phyloP scores from a whole-genome alignment of 352 stramenopile genomes.

The Pelagophyceae sp. region DNA sequence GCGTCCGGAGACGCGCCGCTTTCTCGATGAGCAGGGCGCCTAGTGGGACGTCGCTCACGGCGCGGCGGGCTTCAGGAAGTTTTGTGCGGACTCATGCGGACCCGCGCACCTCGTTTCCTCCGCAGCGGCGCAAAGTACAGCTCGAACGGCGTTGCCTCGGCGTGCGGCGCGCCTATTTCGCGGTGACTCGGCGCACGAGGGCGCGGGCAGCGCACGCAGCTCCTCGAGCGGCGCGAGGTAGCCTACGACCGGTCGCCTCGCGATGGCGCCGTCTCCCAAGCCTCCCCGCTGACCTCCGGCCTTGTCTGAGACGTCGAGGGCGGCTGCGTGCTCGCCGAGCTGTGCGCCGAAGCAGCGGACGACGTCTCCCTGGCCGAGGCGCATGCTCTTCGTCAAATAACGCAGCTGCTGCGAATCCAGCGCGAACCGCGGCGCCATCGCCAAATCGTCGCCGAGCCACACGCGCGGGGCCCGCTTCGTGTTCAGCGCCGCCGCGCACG shows the following conservation, averaged over 20 bases:
- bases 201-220: too few species aligned
- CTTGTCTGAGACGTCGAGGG: not conserved
- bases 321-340: not conserved
- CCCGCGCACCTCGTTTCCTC: not conserved
- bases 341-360: not conserved
- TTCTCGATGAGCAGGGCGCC: slow-evolving; percentile 12
- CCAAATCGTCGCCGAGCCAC: slow-evolving; percentile 1
- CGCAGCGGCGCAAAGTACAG: slow-evolving; percentile 7
- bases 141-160: not conserved
- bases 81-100: too few species aligned
- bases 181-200: too few species aligned
- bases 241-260: not conserved
- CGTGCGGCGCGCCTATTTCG: too few species aligned
- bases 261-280: not conserved
- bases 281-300: not conserved
- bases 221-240: too few species aligned
- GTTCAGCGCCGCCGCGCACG: too few species aligned
- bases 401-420: not conserved
- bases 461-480: slow-evolving; percentile 5
- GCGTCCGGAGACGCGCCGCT: too few species aligned
- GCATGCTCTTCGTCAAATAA: not conserved
- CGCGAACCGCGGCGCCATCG: not conserved
- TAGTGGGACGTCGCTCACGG: too few species aligned
- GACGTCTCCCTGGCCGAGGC: not conserved
- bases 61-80: too few species aligned